These are phyloP conservation scores for Desmodesmus armatus DNA, from an alignment of 139 green algal species.

Conservation along the genomic window DNA sequence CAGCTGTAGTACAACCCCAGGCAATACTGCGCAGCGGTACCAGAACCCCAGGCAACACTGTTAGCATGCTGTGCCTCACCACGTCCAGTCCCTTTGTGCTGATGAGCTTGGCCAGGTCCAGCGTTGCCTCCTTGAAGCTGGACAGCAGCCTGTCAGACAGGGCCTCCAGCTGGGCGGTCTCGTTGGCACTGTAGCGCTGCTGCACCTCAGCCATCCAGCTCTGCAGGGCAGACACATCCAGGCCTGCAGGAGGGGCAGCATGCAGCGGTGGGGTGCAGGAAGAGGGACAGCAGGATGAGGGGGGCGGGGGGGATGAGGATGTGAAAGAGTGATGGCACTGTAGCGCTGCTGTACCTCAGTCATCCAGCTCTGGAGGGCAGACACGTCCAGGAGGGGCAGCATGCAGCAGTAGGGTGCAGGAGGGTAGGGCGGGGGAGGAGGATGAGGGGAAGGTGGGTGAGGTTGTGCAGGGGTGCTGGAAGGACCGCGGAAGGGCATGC, in stretches of 20 bases:
- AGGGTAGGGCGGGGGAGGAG: too few relatives aligned
- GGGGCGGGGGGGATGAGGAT: too few relatives aligned
- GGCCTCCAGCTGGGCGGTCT: constrained; percentile 38
- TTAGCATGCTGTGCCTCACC: too few relatives aligned
- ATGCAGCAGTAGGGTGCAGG: too few relatives aligned
- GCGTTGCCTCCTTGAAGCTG: constrained; percentile 35
- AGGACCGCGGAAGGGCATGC: too few relatives aligned
- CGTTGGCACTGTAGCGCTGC: constrained; percentile 27
- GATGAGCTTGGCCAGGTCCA: constrained; percentile 42
- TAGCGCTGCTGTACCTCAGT: constrained; percentile 27
- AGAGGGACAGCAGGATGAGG: too few relatives aligned
- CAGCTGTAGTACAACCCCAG: background rate
- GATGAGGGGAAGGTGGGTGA: too few relatives aligned
- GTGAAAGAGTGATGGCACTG: constrained; percentile 26
- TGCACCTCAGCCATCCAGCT: constrained; percentile 27
- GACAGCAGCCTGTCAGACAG: constrained; percentile 31
- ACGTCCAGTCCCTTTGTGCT: constrained; percentile 4
- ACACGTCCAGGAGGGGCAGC: constrained; percentile 33
- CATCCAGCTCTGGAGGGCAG: constrained; percentile 13
- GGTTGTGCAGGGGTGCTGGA: too few relatives aligned
- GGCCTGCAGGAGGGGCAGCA: constrained; percentile 18
- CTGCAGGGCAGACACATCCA: constrained; percentile 30
- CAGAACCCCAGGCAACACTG: background rate
- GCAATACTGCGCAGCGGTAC: too few relatives aligned
- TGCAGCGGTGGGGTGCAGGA: too few relatives aligned